Percentiles rank a stretch among this genome's conserved stretches.
Conservation (phyloP, 1,139 yeast genomes). For the Pichia cactophila region DNA sequence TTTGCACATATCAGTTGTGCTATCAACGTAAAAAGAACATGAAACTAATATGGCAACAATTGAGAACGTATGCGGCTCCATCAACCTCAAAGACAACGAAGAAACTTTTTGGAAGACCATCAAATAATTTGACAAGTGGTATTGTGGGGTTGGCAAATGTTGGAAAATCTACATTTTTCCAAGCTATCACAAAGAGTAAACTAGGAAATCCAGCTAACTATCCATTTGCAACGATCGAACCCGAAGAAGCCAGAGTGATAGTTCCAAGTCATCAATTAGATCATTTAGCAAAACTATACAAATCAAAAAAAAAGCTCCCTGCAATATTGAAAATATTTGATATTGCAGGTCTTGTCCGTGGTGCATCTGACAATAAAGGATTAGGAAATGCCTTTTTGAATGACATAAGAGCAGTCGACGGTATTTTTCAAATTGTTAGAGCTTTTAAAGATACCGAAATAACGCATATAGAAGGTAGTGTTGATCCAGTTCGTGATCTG, state of each 20-base stretch:
- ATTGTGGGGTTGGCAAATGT: constrained; percentile 75
- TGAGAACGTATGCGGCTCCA: background rate
- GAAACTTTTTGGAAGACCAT: constrained; percentile 42
- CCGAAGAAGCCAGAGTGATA: constrained; percentile 56
- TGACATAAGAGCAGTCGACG: constrained; percentile 69
- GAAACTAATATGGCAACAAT: background rate
- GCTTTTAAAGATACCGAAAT: constrained; percentile 64
- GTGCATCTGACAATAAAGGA: constrained; percentile 72
- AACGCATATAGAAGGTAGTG: constrained; percentile 57
- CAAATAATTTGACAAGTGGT: constrained; percentile 47
- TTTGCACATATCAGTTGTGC: too few relatives aligned
- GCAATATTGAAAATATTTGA: constrained; percentile 57
- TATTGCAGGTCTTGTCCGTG: constrained; percentile 69
- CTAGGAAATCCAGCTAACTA: constrained; percentile 74
- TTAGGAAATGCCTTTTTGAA: constrained; percentile 66
- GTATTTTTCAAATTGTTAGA: constrained; percentile 63
- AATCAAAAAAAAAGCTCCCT: constrained; percentile 39
- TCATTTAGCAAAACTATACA: constrained; percentile 37
- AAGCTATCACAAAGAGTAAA: constrained; percentile 61
- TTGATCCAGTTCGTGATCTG: constrained; percentile 62
- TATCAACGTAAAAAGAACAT: background rate
- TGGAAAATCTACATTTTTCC: constrained; percentile 63
- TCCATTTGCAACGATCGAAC: constrained; percentile 74
- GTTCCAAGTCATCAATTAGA: constrained; percentile 49
- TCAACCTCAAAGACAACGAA: constrained; percentile 6